Evolutionary conservation across 2,329 filamentous ascomycete species (phyloP).

Genomic region (Trichoderma sp.): DNA sequence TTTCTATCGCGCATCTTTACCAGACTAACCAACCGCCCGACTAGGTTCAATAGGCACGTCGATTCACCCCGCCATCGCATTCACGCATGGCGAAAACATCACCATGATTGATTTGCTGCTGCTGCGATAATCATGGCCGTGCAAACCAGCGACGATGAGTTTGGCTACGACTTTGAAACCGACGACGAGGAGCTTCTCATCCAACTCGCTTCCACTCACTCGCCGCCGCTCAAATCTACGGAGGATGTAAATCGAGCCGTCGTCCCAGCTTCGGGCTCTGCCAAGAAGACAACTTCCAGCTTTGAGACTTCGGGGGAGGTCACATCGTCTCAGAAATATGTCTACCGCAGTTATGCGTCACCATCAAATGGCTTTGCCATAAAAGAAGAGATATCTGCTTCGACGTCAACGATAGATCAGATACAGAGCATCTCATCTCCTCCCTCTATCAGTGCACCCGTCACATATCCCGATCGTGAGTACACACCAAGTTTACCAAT

Average conservation of each 20-base stretch:
- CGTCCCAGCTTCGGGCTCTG: background rate
- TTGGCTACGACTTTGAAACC: constrained; percentile 48
- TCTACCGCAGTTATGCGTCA: background rate
- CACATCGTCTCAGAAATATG: background rate
- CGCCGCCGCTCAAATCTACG: background rate
- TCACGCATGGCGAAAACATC: background rate
- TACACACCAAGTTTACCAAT: constrained; percentile 15
- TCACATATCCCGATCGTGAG: constrained; percentile 58
- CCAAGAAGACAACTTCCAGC: background rate
- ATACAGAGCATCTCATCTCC: constrained; percentile 19
- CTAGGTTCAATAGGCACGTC: background rate
- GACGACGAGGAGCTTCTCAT: constrained; percentile 49
- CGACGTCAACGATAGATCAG: background rate
- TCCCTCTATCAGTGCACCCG: constrained; percentile 29
- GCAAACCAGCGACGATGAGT: constrained; percentile 44
- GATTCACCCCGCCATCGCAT: constrained; percentile 12
- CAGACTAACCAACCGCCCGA: background rate
- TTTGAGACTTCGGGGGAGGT: background rate
- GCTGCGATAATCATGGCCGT: constrained; percentile 20
- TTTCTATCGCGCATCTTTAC: background rate
- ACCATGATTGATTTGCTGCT: background rate
- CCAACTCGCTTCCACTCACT: constrained; percentile 33
- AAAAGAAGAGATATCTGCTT: background rate
- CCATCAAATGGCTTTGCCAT: background rate
- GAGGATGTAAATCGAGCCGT: background rate